Evolutionary conservation across 305 asterid genomes (phyloP), one percentile per base, ranked within the genome.

Genomic region (Rubia occidens): DNA sequence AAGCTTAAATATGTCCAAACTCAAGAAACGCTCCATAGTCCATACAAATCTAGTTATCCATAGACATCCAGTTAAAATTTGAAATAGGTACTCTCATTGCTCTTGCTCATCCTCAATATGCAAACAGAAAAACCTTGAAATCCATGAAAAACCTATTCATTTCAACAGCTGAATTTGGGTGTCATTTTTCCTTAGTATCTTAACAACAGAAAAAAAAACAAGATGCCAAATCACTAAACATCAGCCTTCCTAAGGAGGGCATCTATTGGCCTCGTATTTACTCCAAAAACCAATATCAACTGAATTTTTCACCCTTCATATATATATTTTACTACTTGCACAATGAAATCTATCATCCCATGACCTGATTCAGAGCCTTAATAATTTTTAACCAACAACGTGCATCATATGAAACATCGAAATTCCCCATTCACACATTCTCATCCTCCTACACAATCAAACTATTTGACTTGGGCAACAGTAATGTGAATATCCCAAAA

Each of bases 131-230:
- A 26, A 15, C 11, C 4, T 39, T 5, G n/a, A 9, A 15, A 32
- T 29, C 45, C 20, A 32, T 42, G 43, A 18, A 62, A 14, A 62
- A n/a, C 67, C 20, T 62, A 13, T 61, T 61, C 66, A 61, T 54
- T 54, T 20, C 62, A 56, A 20, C 62, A 56, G 5, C 54, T 47
- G 13, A 6, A 43, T 43, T 43, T 47, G 53, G 53, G 3, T 4
- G 64, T 14, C 43, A 60, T 60, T 26, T 11, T 60, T 14, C 3
- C 18, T 2, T 11, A 11, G 35, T 24, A 26, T 14, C 39, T 4
- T 24, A 26, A 56, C 15, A 24, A 29, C 37, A 21, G n/a, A 24
- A 3, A 29, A 10, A 59, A 11, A 13, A 0, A 11, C 24, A 59
- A 1, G 1, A 11, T 24, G 35, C 55, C 8, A 56, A 18, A 21